A percentile compares a stretch with the other conserved stretches of the same genome.
Evolutionary conservation across 208 protist genomes (phyloP).

Genomic region (Leishmania braziliensis): DNA sequence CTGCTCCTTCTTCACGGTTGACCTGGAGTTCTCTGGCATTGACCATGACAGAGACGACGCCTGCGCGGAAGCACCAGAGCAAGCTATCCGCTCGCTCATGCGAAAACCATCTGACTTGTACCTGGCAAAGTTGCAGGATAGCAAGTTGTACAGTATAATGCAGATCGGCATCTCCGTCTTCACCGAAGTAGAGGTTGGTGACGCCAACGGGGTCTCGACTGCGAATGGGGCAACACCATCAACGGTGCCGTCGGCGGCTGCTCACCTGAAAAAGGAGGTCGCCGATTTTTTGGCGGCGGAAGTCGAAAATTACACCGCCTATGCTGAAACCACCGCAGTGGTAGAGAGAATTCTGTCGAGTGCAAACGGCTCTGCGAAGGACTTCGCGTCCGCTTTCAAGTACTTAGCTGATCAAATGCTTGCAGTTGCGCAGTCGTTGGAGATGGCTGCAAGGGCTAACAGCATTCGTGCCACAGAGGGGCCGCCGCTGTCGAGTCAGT

Average conservation of each 20-base stretch:
- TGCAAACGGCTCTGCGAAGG: background rate
- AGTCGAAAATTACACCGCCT: background rate
- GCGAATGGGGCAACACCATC: background rate
- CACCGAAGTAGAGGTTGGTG: conserved; percentile 7
- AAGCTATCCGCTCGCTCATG: conserved; percentile 25
- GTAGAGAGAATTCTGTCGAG: background rate
- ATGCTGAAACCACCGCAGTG: background rate
- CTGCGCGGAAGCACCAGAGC: background rate
- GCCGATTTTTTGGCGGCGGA: background rate
- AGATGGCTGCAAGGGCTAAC: background rate
- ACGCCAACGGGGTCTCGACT: background rate
- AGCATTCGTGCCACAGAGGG: background rate
- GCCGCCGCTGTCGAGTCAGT: too few species aligned
- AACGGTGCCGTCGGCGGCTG: background rate
- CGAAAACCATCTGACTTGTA: conserved; percentile 38
- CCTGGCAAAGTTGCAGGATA: conserved; percentile 33
- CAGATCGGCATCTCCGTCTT: conserved; percentile 76
- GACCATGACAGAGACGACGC: conserved; percentile 16
- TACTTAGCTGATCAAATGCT: background rate
- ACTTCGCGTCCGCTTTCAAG: background rate
- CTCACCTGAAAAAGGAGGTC: background rate
- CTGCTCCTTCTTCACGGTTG: conserved; percentile 51
- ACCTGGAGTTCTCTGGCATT: conserved; percentile 76
- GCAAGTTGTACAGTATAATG: conserved; percentile 43
- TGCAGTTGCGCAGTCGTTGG: background rate